Evolutionary conservation across 768 basidiomycete species (phyloP).

Genomic region (Xanthoconium stramineum): DNA sequence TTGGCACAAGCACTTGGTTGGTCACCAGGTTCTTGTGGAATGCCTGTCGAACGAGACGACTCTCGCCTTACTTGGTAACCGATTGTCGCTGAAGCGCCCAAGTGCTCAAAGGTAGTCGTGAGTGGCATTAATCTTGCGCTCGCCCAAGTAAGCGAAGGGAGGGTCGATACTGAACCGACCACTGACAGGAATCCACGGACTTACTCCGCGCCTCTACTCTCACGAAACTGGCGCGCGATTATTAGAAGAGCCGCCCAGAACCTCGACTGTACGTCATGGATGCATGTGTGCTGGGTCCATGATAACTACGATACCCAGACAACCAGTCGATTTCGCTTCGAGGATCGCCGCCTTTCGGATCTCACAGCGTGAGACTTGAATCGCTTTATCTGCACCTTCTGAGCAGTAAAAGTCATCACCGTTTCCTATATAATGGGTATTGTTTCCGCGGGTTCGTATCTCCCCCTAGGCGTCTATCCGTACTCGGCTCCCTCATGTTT

Average conservation of each 20-base stretch:
- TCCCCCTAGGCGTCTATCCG: constrained; percentile 1
- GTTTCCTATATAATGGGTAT: background rate
- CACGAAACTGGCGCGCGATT: constrained; percentile 6
- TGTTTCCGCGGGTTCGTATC: constrained; percentile 10
- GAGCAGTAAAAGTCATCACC: background rate
- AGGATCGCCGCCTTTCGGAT: background rate
- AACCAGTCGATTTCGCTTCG: background rate
- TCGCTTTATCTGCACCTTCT: background rate
- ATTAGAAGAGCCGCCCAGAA: constrained; percentile 2
- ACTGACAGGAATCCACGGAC: background rate
- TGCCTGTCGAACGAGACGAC: background rate
- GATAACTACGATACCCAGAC: background rate
- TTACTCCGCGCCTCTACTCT: background rate
- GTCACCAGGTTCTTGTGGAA: background rate
- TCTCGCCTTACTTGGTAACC: background rate
- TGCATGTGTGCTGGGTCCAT: background rate
- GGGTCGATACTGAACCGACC: background rate
- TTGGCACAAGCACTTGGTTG: background rate
- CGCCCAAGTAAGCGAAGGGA: background rate
- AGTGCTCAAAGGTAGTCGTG: background rate
- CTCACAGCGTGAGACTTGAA: background rate
- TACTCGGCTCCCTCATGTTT: constrained; percentile 3
- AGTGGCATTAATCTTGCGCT: background rate
- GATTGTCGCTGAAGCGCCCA: constrained; percentile 1
- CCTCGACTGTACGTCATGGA: constrained; percentile 16